phyloP scores from a whole-genome alignment of 2,329 filamentous ascomycete species.

The Cladophialophora chaetospira region DNA sequence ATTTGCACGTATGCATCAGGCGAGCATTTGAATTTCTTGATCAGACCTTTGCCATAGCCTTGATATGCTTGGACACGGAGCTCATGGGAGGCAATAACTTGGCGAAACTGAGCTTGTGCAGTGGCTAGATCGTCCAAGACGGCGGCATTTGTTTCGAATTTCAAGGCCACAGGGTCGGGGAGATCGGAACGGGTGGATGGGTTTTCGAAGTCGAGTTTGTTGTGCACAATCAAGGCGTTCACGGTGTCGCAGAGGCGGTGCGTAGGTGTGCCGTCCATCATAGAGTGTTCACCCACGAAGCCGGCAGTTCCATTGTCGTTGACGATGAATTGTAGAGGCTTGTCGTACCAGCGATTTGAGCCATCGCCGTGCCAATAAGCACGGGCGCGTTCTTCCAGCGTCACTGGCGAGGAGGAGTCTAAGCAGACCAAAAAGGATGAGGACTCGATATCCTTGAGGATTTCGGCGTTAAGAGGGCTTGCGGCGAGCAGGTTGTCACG shows the following conservation, averaged over 20 bases:
- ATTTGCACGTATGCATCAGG: slow-evolving; percentile 98
- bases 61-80: slow-evolving; percentile 94
- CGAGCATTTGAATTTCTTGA: slow-evolving; percentile 99
- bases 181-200: slow-evolving; percentile 77
- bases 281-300: slow-evolving; percentile 98
- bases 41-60: slow-evolving; percentile 94
- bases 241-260: slow-evolving; percentile 94
- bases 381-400: slow-evolving; percentile 90
- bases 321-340: slow-evolving; percentile 95
- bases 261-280: slow-evolving; percentile 99
- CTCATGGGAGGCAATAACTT: slow-evolving; percentile 83
- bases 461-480: slow-evolving; percentile 74
- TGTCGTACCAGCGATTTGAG: slow-evolving; percentile 95
- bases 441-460: slow-evolving; percentile 80
- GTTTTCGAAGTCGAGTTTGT: slow-evolving; percentile 88
- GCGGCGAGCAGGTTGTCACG: slow-evolving; percentile 73
- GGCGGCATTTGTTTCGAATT: slow-evolving; percentile 75
- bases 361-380: slow-evolving; percentile 99
- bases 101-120: slow-evolving; percentile 75
- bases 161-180: slow-evolving; percentile 74
- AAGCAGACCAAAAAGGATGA: slow-evolving; percentile 90
- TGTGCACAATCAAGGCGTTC: slow-evolving; percentile 87
- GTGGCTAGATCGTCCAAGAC: slow-evolving; percentile 76
- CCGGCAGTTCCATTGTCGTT: slow-evolving; percentile 97
- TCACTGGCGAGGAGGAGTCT: slow-evolving; percentile 87